Percentiles rank a stretch among this genome's conserved stretches.
These are phyloP conservation scores for Fusarium mexicanum DNA, from an alignment of 2,329 filamentous ascomycete species.

Conservation along the genomic window DNA sequence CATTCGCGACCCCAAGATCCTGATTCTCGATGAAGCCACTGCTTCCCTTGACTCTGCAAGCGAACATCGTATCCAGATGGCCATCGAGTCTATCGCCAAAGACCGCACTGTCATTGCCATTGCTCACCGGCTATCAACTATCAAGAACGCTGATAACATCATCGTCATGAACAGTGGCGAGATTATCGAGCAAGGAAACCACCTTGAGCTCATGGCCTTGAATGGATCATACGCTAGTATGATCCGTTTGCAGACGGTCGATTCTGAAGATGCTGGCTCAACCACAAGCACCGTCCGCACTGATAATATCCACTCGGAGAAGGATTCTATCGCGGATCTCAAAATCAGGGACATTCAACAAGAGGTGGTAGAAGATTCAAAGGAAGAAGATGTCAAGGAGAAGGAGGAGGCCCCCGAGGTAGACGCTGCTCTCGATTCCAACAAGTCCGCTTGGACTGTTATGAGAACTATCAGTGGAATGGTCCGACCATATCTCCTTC, in stretches of 20 bases:
- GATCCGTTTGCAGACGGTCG: slow-evolving; percentile 56
- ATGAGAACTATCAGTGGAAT: slow-evolving; percentile 51
- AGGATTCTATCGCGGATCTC: slow-evolving; percentile 51
- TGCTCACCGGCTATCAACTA: slow-evolving; percentile 69
- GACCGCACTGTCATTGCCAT: slow-evolving; percentile 73
- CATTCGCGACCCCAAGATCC: slow-evolving; percentile 64
- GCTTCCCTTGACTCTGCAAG: slow-evolving; percentile 67
- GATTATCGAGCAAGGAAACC: slow-evolving; percentile 71
- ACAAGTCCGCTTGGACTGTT: slow-evolving; percentile 53
- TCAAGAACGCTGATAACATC: slow-evolving; percentile 72
- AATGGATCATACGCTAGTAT: slow-evolving; percentile 63
- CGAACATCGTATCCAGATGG: slow-evolving; percentile 63
- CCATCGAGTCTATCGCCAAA: slow-evolving; percentile 56
- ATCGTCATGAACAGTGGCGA: slow-evolving; percentile 70
- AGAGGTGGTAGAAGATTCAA: slow-evolving; percentile 52
- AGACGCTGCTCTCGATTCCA: slow-evolving; percentile 52
- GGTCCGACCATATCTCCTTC: slow-evolving; percentile 52
- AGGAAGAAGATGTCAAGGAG: slow-evolving; percentile 46
- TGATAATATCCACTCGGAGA: slow-evolving; percentile 53
- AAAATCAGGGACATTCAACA: slow-evolving; percentile 48
- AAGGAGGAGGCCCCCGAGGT: slow-evolving; percentile 46
- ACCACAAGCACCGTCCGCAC: slow-evolving; percentile 48
- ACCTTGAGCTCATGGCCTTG: slow-evolving; percentile 65
- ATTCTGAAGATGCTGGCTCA: slow-evolving; percentile 46
- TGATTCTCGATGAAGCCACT: slow-evolving; percentile 71